phyloP scores from a whole-genome alignment of 352 stramenopile genomes.

The Phytophthora citrophthora region DNA sequence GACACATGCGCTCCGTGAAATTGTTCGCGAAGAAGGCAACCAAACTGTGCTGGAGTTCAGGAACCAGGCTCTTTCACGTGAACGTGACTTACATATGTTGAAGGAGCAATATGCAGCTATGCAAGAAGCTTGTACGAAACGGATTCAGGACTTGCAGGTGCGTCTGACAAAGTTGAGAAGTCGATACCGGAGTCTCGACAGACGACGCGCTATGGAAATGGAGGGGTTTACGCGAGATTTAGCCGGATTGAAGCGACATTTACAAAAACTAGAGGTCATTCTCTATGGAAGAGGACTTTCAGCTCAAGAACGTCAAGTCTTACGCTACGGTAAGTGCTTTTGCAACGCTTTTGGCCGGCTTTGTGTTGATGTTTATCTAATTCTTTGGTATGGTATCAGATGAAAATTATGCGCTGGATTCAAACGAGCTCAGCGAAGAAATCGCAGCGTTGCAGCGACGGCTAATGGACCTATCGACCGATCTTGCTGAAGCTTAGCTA shows the following conservation, averaged over 20 bases:
- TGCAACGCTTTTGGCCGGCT: background rate
- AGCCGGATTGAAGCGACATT: slow-evolving; percentile 59
- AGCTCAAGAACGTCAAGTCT: slow-evolving; percentile 52
- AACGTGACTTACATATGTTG: slow-evolving; percentile 76
- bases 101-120: slow-evolving; percentile 81
- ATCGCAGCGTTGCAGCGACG: slow-evolving; percentile 67
- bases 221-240: slow-evolving; percentile 82
- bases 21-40: slow-evolving; percentile 61
- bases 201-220: slow-evolving; percentile 82
- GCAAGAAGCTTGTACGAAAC: slow-evolving; percentile 68
- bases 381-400: slow-evolving; percentile 25
- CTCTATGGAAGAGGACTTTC: slow-evolving; percentile 61
- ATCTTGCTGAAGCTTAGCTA: slow-evolving; percentile 53
- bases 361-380: too few relatives aligned
- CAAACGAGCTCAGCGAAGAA: slow-evolving; percentile 68
- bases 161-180: slow-evolving; percentile 67
- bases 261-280: slow-evolving; percentile 77
- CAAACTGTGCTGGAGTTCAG: slow-evolving; percentile 62
- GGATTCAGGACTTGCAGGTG: slow-evolving; percentile 75
- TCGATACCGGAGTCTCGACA: slow-evolving; percentile 70
- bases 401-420: slow-evolving; percentile 58
- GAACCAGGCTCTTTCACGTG: slow-evolving; percentile 56
- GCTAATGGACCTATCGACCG: slow-evolving; percentile 63
- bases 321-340: slow-evolving; percentile 44
- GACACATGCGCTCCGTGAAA: slow-evolving; percentile 50